phyloP scores from a whole-genome alignment of 768 basidiomycete species.

The Tulasnella sp. region DNA sequence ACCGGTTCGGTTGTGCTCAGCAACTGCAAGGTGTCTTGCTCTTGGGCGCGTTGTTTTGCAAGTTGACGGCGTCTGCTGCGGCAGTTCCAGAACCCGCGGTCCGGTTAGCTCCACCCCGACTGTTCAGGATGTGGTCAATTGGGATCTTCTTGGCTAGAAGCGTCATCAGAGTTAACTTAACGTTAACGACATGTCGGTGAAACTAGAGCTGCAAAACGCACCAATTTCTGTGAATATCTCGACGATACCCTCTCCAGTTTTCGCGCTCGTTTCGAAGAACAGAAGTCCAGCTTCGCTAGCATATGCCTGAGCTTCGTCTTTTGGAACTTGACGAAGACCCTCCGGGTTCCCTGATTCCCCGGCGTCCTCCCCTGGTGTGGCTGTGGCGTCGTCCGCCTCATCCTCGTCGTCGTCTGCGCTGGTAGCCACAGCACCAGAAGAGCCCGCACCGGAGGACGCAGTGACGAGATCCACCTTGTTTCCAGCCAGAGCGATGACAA shows the following conservation, averaged over 20 bases:
- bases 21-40: slow-evolving; percentile 74
- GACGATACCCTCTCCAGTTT: slow-evolving; percentile 89
- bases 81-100: slow-evolving; percentile 36
- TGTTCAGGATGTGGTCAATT: slow-evolving; percentile 88
- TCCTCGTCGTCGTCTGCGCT: slow-evolving; percentile 60
- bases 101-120: slow-evolving; percentile 47
- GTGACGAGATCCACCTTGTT: slow-evolving; percentile 88
- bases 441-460: slow-evolving; percentile 20
- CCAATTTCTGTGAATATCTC: slow-evolving; percentile 99
- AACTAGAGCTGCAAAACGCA: slow-evolving; percentile 27
- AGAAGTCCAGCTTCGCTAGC: slow-evolving; percentile 88
- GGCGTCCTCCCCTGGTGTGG: slow-evolving; percentile 58
- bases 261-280: slow-evolving; percentile 97
- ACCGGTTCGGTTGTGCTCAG: slow-evolving; percentile 29
- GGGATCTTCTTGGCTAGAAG: slow-evolving; percentile 65
- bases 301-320: slow-evolving; percentile 93
- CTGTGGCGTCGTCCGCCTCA: slow-evolving; percentile 87
- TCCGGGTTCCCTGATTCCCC: slow-evolving; percentile 44
- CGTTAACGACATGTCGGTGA: neutral
- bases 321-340: slow-evolving; percentile 76
- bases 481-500: slow-evolving; percentile 95
- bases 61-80: slow-evolving; percentile 49
- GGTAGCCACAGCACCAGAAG: slow-evolving; percentile 34
- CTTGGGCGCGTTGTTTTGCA: slow-evolving; percentile 55
- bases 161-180: neutral